Evolutionary conservation across 2,329 filamentous ascomycete species (phyloP), one percentile per base, ranked within the genome.

Genomic region (Diaporthe australafricana): DNA sequence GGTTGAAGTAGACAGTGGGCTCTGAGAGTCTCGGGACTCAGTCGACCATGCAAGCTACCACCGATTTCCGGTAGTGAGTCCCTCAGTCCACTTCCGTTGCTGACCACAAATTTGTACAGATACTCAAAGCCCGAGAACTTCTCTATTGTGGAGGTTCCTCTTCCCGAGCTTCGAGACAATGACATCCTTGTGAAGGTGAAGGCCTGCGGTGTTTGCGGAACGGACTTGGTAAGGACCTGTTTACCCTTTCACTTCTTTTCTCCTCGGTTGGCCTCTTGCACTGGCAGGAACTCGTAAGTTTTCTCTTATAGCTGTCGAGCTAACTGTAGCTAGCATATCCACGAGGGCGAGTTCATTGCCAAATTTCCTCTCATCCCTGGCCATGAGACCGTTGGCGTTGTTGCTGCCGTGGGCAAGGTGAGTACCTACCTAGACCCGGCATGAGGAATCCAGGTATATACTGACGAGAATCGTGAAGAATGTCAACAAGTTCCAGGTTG

Each of bases 181-280:
- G 89, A 91, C 80, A 83, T 91, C 75, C 81, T 91, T 76, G 86
- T 92, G 81, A 90, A 92, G 82, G 90, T 92, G 78, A 91, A 92
- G 82, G 90, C 88, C 70, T 91, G 88, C 76, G 89, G 89, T 83
- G 88, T 91, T 74, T 91, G 89, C 76, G 87, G 87, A 75, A 89
- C 68, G 83, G 82, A 83, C 76, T 73, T 83, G 79, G 82, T 83
- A 79, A 77, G 74, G 30, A 53, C 14, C n/a, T 17, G 6, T 20
- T 45, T 4, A n/a, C 30, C n/a, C n/a, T 27, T 32, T 40, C 45
- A 8, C 50, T 47, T 38, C 6, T 5, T 8, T n/a, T 17, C 11
- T 38, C 30, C 12, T 17, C 12, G 32, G 5, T 40, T 42, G 17
- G 40, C 22, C 17, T 30, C 17, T 27, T 9, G 3, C 32, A 45